These are phyloP conservation scores for Leucosporidium yakuticum DNA, from an alignment of 768 basidiomycete species.

Conservation along the genomic window DNA sequence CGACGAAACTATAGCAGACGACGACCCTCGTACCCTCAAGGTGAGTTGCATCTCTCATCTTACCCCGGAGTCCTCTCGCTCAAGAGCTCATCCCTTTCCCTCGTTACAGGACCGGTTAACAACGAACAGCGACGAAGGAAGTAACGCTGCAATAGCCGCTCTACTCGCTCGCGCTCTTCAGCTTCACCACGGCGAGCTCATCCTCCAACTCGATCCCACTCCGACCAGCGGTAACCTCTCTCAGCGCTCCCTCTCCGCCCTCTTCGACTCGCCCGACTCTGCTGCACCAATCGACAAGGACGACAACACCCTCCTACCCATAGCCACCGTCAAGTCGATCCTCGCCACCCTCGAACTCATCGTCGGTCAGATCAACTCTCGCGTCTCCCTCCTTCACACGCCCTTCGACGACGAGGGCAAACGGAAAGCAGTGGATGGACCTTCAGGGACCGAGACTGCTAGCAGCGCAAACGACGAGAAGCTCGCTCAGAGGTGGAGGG, in stretches of 20 bases:
- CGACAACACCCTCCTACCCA: slow-evolving; percentile 30
- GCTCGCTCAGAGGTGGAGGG: slow-evolving; percentile 17
- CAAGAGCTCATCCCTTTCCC: no score
- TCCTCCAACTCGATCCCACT: slow-evolving; percentile 42
- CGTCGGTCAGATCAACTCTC: slow-evolving; percentile 34
- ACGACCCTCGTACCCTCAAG: no score
- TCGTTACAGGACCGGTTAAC: slow-evolving; percentile 1
- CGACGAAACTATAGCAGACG: no score
- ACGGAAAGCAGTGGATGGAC: not conserved
- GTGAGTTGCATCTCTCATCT: no score
- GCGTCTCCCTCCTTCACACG: slow-evolving; percentile 41
- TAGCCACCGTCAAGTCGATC: slow-evolving; percentile 27
- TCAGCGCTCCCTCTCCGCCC: slow-evolving; percentile 12
- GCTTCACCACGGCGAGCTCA: slow-evolving; percentile 41
- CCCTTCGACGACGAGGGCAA: slow-evolving; percentile 13
- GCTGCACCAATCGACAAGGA: not conserved
- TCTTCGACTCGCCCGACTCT: slow-evolving; percentile 36
- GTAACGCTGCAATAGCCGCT: not conserved
- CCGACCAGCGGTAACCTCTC: slow-evolving; percentile 29
- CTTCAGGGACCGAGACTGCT: slow-evolving; percentile 7
- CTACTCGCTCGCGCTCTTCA: slow-evolving; percentile 29
- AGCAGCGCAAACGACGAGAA: slow-evolving; percentile 21
- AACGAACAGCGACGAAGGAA: not conserved
- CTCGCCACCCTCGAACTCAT: slow-evolving; percentile 36
- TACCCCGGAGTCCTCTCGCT: no score